Evolutionary conservation across 305 asterid species (phyloP).

Genomic region (Fraxinus dipetala): DNA sequence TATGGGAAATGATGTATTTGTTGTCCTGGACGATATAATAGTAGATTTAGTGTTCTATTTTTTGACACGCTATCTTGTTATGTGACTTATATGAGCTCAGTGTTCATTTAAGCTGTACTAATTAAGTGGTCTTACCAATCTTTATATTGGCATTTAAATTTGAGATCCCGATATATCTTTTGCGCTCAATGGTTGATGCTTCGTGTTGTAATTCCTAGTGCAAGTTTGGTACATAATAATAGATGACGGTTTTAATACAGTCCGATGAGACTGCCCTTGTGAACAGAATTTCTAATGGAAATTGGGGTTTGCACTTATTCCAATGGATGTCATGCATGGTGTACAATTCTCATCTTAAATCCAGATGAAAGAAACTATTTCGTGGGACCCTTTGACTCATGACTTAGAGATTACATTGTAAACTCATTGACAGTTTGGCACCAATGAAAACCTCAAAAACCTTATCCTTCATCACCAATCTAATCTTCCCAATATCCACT

Average conservation of each 20-base stretch:
- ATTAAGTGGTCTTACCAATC: neutral
- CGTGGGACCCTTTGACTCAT: neutral
- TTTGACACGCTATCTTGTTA: neutral
- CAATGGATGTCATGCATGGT: neutral
- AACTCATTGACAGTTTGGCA: conserved; percentile 37
- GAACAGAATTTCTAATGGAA: neutral
- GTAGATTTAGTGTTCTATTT: neutral
- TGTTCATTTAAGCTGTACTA: neutral
- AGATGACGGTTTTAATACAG: neutral
- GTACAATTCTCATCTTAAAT: neutral
- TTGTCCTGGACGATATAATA: neutral
- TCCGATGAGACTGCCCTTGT: neutral
- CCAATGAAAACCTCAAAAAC: conserved; percentile 39
- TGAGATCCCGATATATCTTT: neutral
- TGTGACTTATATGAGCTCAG: neutral
- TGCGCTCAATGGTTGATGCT: neutral
- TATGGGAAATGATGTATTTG: neutral
- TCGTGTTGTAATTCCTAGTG: neutral
- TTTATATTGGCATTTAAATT: neutral
- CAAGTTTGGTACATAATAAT: neutral
- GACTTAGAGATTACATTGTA: conserved; percentile 37
- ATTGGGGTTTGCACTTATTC: neutral
- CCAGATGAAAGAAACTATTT: neutral
- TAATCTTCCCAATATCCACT: conserved; percentile 44
- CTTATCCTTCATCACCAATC: conserved; percentile 56